Conservation (phyloP, 2,329 filamentous ascomycete genomes). For the Xylaria polymorpha region DNA sequence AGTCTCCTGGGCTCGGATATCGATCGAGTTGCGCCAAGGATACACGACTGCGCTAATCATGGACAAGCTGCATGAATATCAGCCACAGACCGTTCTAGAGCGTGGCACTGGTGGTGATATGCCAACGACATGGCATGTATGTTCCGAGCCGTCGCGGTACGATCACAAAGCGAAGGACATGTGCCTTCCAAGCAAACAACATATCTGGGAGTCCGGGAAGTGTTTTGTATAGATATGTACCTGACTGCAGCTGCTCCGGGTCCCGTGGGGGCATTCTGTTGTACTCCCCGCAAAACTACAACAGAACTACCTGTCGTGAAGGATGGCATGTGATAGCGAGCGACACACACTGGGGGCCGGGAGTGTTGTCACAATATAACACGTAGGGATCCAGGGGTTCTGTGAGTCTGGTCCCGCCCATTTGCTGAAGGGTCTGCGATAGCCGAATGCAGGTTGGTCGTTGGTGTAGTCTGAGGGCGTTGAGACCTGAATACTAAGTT, state of each 20-base stretch:
- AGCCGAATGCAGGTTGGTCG: not conserved
- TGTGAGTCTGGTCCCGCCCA: not conserved
- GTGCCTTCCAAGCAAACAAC: not conserved
- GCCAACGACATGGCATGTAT: not conserved
- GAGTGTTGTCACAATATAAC: not conserved
- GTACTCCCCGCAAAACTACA: not conserved
- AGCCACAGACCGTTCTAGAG: slow-evolving; percentile 37
- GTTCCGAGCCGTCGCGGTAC: not conserved
- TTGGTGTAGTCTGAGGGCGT: not conserved
- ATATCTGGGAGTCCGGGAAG: not conserved
- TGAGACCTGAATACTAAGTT: not conserved
- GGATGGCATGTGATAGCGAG: not conserved
- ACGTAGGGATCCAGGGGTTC: not conserved
- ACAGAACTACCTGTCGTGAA: not conserved
- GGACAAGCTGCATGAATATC: slow-evolving; percentile 20
- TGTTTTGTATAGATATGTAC: not conserved
- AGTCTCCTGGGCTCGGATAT: slow-evolving; percentile 1
- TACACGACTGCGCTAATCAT: slow-evolving; percentile 10
- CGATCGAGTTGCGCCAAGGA: not conserved
- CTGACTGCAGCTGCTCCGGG: not conserved
- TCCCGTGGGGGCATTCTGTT: not conserved
- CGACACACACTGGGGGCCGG: not conserved
- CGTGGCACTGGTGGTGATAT: slow-evolving; percentile 1
- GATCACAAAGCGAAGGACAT: no score
- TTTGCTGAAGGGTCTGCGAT: not conserved